Evolutionary conservation across 2,329 filamentous ascomycete genomes (phyloP), one percentile per base, ranked within the genome.

Genomic region (Trichophyton benhamiae): DNA sequence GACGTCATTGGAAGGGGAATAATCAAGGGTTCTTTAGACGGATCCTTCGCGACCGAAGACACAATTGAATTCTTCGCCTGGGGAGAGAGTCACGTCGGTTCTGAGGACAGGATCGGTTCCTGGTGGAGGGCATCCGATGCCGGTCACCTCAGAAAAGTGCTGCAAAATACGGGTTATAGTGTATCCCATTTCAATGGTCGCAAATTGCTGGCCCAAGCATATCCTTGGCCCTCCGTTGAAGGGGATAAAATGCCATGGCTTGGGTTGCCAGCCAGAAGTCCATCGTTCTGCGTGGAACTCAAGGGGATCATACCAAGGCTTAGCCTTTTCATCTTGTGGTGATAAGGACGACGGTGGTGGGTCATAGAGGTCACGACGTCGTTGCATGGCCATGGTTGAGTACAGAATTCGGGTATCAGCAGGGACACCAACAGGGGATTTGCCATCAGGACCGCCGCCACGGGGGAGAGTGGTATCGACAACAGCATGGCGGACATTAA

Each of bases 401-500:
- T 82, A 82, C 49, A 78, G 71, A 42, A 83, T 67, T 3, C 74
- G 72, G 11, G 80, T 77, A 64, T 77, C 74, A 59, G 76, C 75
- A 22, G 76, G 75, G 27, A 82, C 73, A 15, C 77, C 76, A 30
- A 82, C 71, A 2, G 76, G 75, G 7, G 70, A 67, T 13, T 62
- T 68, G 3, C 77, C 78, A 64, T 82, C 78, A 2, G 74, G 70
- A 0, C 80, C 80, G 17, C 80, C 80, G n/a, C 80, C 89, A 17
- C 78, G 77, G 0, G 89, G 89, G 1, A 95, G 81, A 0, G 84
- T 88, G 1, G 89, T 91, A 75, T 91, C 87, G 62, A 78, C 80
- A 11, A 89, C 79, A 11, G 88, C 83, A 36, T 86, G 77, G 64
- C 90, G 86, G 59, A 89, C 81, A 74, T 94, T 94, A 77, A 87